These are phyloP conservation scores for Tilletia indica DNA, from an alignment of 1,284 basidiomycete genomes.

Conservation along the genomic window DNA sequence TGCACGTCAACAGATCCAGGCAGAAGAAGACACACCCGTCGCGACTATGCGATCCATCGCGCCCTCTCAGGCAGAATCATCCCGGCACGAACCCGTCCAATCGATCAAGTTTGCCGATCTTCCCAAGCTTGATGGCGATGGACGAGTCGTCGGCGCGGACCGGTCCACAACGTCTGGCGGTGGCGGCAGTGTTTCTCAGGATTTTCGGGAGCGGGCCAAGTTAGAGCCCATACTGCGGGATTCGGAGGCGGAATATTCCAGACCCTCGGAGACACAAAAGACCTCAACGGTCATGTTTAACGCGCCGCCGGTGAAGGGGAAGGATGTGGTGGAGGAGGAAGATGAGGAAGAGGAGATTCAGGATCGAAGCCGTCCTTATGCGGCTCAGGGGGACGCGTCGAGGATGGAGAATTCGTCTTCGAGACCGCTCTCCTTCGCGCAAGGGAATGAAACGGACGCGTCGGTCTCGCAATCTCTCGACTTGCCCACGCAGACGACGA, in stretches of 20 bases:
- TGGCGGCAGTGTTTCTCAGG: background rate
- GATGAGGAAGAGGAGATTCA: slow-evolving; percentile 18
- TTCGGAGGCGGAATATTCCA: no score
- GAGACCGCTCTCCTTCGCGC: no score
- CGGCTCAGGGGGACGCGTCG: no score
- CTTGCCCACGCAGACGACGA: background rate
- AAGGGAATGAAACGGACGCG: no score
- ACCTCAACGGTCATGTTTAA: no score
- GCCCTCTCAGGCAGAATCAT: background rate
- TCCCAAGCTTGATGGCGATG: slow-evolving; percentile 22
- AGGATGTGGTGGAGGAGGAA: slow-evolving; percentile 14
- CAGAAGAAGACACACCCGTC: background rate
- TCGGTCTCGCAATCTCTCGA: background rate
- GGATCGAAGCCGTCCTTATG: no score
- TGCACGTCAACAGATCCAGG: slow-evolving; percentile 1
- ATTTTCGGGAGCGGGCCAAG: slow-evolving; percentile 14
- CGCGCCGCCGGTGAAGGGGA: no score
- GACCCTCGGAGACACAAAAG: no score
- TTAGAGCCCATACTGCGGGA: background rate
- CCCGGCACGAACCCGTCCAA: background rate
- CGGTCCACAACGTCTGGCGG: no score
- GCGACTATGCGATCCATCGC: slow-evolving; percentile 1
- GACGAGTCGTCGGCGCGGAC: slow-evolving; percentile 16
- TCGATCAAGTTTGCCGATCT: slow-evolving; percentile 17
- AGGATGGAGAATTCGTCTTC: no score